These are phyloP conservation scores for Candida dajiaensis DNA, from an alignment of 805 yeast species.

Conservation along the genomic window DNA sequence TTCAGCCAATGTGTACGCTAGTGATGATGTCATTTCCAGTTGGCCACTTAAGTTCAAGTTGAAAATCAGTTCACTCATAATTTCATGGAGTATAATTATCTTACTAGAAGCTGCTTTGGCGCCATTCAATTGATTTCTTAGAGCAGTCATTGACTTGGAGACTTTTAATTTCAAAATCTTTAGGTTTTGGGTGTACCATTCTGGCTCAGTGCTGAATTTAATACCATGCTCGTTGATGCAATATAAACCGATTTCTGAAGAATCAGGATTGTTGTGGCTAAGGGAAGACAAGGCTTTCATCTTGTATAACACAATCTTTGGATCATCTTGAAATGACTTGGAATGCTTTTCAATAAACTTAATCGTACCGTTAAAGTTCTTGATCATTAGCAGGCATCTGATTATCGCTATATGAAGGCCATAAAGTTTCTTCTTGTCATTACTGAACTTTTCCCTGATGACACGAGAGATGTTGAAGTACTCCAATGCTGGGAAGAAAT, in stretches of 20 bases:
- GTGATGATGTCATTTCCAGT: slow-evolving; percentile 24
- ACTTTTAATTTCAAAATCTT: slow-evolving; percentile 24
- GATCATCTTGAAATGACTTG: slow-evolving; percentile 23
- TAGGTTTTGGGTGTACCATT: slow-evolving; percentile 20
- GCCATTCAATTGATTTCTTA: slow-evolving; percentile 24
- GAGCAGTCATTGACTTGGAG: slow-evolving; percentile 22
- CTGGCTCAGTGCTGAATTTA: slow-evolving; percentile 25
- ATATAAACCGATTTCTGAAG: slow-evolving; percentile 23
- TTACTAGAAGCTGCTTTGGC: slow-evolving; percentile 24
- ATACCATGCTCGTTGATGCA: slow-evolving; percentile 33
- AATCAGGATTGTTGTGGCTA: background rate
- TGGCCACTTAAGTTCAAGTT: slow-evolving; percentile 28
- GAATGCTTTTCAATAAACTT: slow-evolving; percentile 29
- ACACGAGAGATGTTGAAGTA: slow-evolving; percentile 33
- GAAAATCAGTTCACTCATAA: slow-evolving; percentile 33
- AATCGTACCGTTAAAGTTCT: slow-evolving; percentile 31
- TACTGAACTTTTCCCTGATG: slow-evolving; percentile 10
- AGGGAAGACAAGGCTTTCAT: slow-evolving; percentile 26
- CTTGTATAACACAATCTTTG: slow-evolving; percentile 32
- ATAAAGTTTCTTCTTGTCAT: slow-evolving; percentile 4
- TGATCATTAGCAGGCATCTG: slow-evolving; percentile 21
- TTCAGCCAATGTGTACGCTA: slow-evolving; percentile 29
- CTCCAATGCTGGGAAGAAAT: slow-evolving; percentile 34
- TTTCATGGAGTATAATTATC: slow-evolving; percentile 31
- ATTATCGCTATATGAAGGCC: slow-evolving; percentile 13